These are phyloP conservation scores for Chaetomium globosum DNA, from an alignment of 2,329 filamentous ascomycete species.

Conservation along the genomic window DNA sequence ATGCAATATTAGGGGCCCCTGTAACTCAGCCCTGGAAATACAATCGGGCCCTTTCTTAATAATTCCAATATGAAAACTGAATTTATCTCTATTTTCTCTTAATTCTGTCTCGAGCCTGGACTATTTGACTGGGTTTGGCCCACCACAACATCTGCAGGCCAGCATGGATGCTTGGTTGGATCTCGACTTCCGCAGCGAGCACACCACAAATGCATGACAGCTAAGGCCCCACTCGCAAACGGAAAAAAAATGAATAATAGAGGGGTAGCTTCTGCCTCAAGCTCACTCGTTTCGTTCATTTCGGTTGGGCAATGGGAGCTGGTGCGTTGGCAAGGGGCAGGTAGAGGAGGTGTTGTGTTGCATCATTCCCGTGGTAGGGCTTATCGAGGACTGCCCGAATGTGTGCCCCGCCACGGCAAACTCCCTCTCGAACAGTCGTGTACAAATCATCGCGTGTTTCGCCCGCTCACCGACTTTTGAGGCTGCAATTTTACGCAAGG, in stretches of 20 bases:
- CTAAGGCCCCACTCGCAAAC: conserved; percentile 21
- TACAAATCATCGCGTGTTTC: conserved; percentile 29
- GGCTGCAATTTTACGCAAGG: conserved; percentile 24
- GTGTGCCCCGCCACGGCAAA: conserved; percentile 16
- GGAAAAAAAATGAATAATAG: conserved; percentile 21
- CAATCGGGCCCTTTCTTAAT: background rate
- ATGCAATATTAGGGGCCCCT: too few relatives aligned
- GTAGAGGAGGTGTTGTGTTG: conserved; percentile 25
- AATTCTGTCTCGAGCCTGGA: background rate
- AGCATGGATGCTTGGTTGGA: conserved; percentile 32
- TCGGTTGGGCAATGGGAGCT: conserved; percentile 9
- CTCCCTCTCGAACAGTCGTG: conserved; percentile 18
- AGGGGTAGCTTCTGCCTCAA: conserved; percentile 21
- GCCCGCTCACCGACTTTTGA: conserved; percentile 33
- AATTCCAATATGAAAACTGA: background rate
- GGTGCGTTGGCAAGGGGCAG: conserved; percentile 13
- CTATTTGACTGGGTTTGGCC: background rate
- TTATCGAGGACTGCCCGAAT: conserved; percentile 24
- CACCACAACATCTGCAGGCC: conserved; percentile 25
- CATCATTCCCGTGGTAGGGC: conserved; percentile 28
- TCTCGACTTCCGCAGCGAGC: conserved; percentile 17
- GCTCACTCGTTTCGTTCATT: background rate
- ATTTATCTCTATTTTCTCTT: conserved; percentile 4
- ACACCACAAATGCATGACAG: conserved; percentile 15
- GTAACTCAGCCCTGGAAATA: background rate